phyloP scores from a whole-genome alignment of 2,329 filamentous ascomycete species.

The Monosporascus sp. region DNA sequence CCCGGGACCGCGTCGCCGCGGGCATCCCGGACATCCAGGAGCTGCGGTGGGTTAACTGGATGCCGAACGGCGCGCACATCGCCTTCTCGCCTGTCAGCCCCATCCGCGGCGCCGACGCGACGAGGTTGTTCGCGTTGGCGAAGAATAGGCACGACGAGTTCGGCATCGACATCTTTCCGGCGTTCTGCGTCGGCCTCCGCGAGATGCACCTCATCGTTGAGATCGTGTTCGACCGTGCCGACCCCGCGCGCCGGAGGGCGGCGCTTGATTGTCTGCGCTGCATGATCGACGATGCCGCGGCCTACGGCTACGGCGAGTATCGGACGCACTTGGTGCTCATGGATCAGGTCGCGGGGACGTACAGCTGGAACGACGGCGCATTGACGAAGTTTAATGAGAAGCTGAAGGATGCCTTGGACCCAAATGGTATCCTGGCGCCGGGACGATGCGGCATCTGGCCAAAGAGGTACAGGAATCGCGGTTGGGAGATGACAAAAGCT shows the following conservation, averaged over 20 bases:
- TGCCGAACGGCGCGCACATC: constrained; percentile 38
- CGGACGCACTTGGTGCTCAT: constrained; percentile 38
- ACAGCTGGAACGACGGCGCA: constrained; percentile 35
- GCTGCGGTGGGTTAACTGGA: constrained; percentile 34
- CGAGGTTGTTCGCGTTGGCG: constrained; percentile 29
- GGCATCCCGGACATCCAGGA: constrained; percentile 35
- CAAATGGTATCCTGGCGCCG: constrained; percentile 28
- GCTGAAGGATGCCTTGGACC: constrained; percentile 37
- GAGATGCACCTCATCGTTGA: constrained; percentile 38
- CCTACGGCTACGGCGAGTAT: constrained; percentile 37
- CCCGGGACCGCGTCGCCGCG: constrained; percentile 23
- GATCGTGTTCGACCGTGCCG: constrained; percentile 26
- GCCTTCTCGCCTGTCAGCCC: constrained; percentile 40
- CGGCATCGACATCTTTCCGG: constrained; percentile 34
- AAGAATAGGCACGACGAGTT: constrained; percentile 26
- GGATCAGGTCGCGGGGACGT: constrained; percentile 38
- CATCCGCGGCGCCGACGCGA: constrained; percentile 36
- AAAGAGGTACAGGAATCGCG: constrained; percentile 24
- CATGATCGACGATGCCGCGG: constrained; percentile 32
- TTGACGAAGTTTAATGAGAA: constrained; percentile 35
- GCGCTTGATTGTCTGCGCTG: constrained; percentile 23
- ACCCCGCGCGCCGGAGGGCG: constrained; percentile 15
- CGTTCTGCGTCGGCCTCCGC: constrained; percentile 35
- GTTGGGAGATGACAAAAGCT: constrained; percentile 30
- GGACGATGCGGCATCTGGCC: constrained; percentile 29